Evolutionary conservation across 2,329 filamentous ascomycete genomes (phyloP), one percentile per base, ranked within the genome.

Genomic region (Colletotrichum shisoi): DNA sequence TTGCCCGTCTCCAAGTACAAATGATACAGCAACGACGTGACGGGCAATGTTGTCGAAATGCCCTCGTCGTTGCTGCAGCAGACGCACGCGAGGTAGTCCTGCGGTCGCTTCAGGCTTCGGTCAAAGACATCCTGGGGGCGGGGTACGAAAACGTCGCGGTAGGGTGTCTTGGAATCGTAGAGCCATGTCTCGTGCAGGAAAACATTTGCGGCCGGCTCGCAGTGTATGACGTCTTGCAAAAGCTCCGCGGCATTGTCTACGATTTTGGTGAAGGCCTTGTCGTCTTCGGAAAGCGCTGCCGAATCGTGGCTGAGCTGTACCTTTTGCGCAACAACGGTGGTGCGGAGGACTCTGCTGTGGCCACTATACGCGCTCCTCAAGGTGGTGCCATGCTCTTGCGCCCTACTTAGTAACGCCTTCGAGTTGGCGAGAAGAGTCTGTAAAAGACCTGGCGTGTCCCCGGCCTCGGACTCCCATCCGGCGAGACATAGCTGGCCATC

Each of bases 301-400:
- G 89, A 89, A 74, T 93, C 89, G 70, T 88, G 90, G 77, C 90
- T 92, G 46, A 95, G 82, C 73, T 93, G 89, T 19, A 95, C 91
- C 74, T 91, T 91, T 74, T 94, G 91, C 17, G 91, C 91, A 57
- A 94, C 87, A 39, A 94, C 87, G 0, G 92, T 94, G 1, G 91
- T 92, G 51, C 92, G 85, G 46, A 92, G 79, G 49, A 90, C 87
- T 70, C 87, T 89, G 77, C 85, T 86, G 70, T 90, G 89, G 12
- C 90, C 84, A 71, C 89, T 89, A 76, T 95, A 91, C 74, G 89
- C 90, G 78, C 89, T 96, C 69, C 89, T 88, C 37, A 96, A 82
- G 4, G 82, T 77, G 44, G 80, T 81, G 11, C 82, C 79, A 4
- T 79, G 74, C 51, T 80, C 76, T 52, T 82, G 75, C 17, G 85